Evolutionary conservation across 495 filamentous ascomycete species (phyloP), one percentile per base, ranked within the genome.

Genomic region (Neurospora sp.): DNA sequence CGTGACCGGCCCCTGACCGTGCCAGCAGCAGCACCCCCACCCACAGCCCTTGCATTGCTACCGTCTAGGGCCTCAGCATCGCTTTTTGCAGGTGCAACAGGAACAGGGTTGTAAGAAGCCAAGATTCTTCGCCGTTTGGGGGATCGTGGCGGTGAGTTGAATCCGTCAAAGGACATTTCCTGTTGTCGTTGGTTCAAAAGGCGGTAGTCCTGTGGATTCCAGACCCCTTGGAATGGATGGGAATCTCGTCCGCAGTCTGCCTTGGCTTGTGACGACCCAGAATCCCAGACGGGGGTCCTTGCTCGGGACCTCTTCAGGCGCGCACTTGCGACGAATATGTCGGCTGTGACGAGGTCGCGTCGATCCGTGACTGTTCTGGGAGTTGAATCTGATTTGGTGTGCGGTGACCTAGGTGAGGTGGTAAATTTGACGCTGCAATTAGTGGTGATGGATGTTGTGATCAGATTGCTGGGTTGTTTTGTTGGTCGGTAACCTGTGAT

Each of bases 121-220:
- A 86, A 75, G 48, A 85, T 83, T 61, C 82, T 83, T 73, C 83
- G 82, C 75, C 83, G 81, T 70, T 81, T 84, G 39, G 84, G 84
- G 72, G 83, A 85, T 71, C 79, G 73, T 41, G 80, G 74, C 69
- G 53, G 53, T 65, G 53, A 65, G 53, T 65, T 65, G 77, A 75
- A n/a, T 76, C 74, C 72, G 77, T 81, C 76, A 79, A 40, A 44
- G 69, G 69, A 44, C 42, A 44, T 40, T 68, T 27, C 12, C 44
- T 45, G 44, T n/a, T 61, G 48, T 42, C 78, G 80, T 70, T 70
- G 73, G 40, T 40, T 16, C 53, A 53, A 69, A 40, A 27, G 35
- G 40, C 16, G 8, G 45, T 12, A 22, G n/a, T 65, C 53, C 53
- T 3, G 53, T 65, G 53, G 31, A 65, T 65, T 65, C 53, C 12